Evolutionary conservation across 1,284 basidiomycete species (phyloP), one percentile per base, ranked within the genome.

Genomic region (Ustilago bromivora): DNA sequence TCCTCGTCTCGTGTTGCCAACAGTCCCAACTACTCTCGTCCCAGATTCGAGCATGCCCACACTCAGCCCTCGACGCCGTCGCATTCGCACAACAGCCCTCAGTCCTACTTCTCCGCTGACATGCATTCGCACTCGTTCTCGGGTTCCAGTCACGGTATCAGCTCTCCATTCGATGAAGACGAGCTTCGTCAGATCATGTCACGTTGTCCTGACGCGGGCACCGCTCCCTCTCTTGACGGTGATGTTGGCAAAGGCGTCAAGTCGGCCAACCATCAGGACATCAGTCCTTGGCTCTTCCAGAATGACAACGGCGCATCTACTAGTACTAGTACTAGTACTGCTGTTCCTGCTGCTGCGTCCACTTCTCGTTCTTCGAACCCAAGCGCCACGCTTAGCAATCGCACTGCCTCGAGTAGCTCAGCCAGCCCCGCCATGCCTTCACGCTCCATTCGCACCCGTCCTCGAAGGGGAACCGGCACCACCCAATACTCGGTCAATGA

Each of bases 281-380:
- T 80, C 69, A 80, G 73, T 28, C 79, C 79, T 15, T 80, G 76
- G 68, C 72, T 80, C 47, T 80, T 76, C 31, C 76, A 78, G 40
- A 63, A 46, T 49, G 71, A 75, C 9, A 57, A 15, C n/a, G 41
- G 62, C 6, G 10, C 63, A 23, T 12, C 55, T 4, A 54, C 63
- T 13, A 54, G 23, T 23, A 23, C 63, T 13, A 54, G 23, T 23
- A 23, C 23, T 23, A 23, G 66, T 4, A 53, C 66, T 9, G 12
- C 63, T 23, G n/a, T 60, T 3, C 58, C 63, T n/a, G 47, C 68
- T 11, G 17, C 63, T 19, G 17, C 62, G 2, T 61, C 62, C 10
- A 62, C 69, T 6, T 59, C 66, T 36, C 55, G 62, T 7, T 52
- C 62, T 7, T 52, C 62, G 15, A 35, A 19, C 23, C 23, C 17